Base-by-base conservation (phyloP, 495 filamentous ascomycete genomes). In the Penicillium pulvis region DNA sequence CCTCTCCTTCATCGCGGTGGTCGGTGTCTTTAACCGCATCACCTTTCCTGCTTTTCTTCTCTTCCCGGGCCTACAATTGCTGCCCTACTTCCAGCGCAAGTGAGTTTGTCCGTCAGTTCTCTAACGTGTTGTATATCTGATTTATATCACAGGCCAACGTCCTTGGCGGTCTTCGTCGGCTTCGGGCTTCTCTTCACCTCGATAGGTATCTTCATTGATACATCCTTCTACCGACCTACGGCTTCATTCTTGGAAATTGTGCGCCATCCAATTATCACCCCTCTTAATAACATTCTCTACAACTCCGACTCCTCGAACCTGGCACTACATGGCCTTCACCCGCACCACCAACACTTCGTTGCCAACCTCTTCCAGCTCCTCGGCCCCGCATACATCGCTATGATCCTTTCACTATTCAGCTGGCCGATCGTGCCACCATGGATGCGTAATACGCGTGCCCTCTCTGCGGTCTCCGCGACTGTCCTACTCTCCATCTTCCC, bases 1-100 rank as follows among this genome's bases (percentile, higher is more conserved):
- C 12, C 82, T 98, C 10, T 90, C 90, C 20, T 85, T 94, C 50
- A 81, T 96, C 39, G 80, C 86, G 24, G 87, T 96, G 36, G 88
- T 92, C 47, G 93, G 94, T 41, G 78, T 90, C 56, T 98, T 98
- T 75, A 98, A 97, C 71, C 85, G 94, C 41, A 95, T 98, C 69
- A 98, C 94, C 5, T 98, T 97, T 68, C 94, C 93, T 53, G 93
- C 93, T 14, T 98, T 93, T 59, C 71, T 97, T 51, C 60, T 96
- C 26, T 77, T 96, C 56, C 92, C 95, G 19, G 87, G 85, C 11
- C 76, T 96, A 62, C 85, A 87, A 65, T 81, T 97, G 51, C 71
- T 97, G 62, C 91, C 91, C 33, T 89, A 95, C 81, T 93, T 96
- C 68, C 69, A 81, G 72, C 85, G 85, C 70, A 92, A 86, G 92